Conservation (phyloP, 1,284 basidiomycete species). For the Papiliotrema nemorosa region DNA sequence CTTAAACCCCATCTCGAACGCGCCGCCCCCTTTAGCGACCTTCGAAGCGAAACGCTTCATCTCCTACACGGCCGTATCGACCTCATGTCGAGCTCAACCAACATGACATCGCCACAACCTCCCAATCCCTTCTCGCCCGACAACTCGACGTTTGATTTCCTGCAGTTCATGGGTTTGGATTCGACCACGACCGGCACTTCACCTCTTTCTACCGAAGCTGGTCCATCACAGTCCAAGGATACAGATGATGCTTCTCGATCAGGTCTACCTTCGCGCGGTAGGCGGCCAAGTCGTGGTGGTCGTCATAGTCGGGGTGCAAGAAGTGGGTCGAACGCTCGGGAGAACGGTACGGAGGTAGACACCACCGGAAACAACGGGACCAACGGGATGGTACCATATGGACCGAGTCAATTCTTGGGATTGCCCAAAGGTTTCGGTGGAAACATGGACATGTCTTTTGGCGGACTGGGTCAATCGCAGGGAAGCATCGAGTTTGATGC, state of each 20-base stretch:
- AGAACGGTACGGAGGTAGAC: background rate
- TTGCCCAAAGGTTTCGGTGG: background rate
- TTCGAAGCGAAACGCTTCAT: too few species aligned
- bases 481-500: constrained; percentile 4
- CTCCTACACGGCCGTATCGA: too few species aligned
- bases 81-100: background rate
- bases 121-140: background rate
- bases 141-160: background rate
- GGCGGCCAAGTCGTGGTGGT: background rate
- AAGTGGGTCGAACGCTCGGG: background rate
- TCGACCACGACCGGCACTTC: background rate
- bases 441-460: too few species aligned
- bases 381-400: constrained; percentile 1
- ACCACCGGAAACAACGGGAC: background rate
- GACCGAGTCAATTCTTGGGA: constrained; percentile 7
- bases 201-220: background rate
- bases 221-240: background rate
- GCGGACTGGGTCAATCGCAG: background rate
- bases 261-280: background rate
- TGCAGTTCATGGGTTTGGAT: background rate
- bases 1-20: too few species aligned
- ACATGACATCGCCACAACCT: background rate
- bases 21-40: too few species aligned
- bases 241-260: background rate
- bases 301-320: background rate